phyloP scores from a whole-genome alignment of 352 stramenopile species.

The Phytopythium sindhum region DNA sequence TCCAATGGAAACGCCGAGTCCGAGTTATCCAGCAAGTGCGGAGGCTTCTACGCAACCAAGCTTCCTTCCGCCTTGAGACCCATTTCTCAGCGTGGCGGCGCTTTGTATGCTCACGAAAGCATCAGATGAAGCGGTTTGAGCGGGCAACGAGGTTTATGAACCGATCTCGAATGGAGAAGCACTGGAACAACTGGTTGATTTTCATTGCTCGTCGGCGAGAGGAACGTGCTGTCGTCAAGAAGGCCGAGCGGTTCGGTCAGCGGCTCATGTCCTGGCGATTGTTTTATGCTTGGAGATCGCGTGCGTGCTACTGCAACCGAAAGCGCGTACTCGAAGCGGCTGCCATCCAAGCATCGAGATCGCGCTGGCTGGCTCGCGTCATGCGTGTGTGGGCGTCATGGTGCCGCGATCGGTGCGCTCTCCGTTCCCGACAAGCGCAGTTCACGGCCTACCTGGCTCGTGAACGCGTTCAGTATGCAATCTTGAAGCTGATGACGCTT shows the following conservation, averaged over 20 bases:
- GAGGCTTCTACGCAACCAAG: constrained; percentile 33
- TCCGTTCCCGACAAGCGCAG: constrained; percentile 3
- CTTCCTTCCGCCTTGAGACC: constrained; percentile 24
- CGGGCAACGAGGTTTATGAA: constrained; percentile 28
- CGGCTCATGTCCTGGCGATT: constrained; percentile 35
- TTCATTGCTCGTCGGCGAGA: constrained; percentile 17
- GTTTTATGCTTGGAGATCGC: constrained; percentile 29
- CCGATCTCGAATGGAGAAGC: constrained; percentile 15
- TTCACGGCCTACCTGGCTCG: constrained; percentile 6
- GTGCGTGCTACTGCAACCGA: constrained; percentile 14
- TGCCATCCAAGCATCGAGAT: not conserved
- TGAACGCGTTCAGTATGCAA: constrained; percentile 8
- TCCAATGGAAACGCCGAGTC: constrained; percentile 19
- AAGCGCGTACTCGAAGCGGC: constrained; percentile 11
- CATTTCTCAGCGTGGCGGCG: constrained; percentile 53
- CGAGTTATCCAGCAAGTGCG: constrained; percentile 34
- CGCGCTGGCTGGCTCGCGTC: not conserved
- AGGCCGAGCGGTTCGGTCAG: constrained; percentile 31
- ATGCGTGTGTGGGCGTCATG: not conserved
- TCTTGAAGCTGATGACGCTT: constrained; percentile 11
- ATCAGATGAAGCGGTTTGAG: constrained; percentile 23
- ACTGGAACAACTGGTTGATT: constrained; percentile 32
- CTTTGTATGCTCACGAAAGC: constrained; percentile 17
- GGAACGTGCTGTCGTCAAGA: constrained; percentile 23
- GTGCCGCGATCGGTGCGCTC: not conserved